Evolutionary conservation across 495 filamentous ascomycete genomes (phyloP), one percentile per base, ranked within the genome.

Genomic region (Aspergillus campestris): DNA sequence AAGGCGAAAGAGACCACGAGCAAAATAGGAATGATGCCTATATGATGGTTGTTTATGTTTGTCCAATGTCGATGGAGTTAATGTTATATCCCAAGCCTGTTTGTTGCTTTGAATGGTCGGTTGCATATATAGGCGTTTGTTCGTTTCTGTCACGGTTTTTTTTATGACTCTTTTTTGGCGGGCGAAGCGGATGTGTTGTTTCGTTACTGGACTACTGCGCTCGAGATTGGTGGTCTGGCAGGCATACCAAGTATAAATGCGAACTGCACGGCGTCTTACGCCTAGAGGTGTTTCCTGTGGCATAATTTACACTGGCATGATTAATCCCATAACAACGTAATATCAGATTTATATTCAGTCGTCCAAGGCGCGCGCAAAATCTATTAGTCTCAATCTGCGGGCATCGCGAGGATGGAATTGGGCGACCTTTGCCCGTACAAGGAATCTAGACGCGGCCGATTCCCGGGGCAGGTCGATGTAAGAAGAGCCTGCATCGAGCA

Each of bases 341-440:
- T 24, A 24, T 2, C 18, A 24, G 2, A 24, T 2, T 24, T 34
- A 24, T 9, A 10, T 46, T 71, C 62, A 84, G 45, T 82, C 79
- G 45, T 86, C 82, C 34, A 94, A 53, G 38, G 84, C 82, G 45
- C 83, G 77, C 8, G 86, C 87, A 70, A 95, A 95, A 65, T 94
- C 87, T 48, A 94, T 77, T 39, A 95, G 65, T 35, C 84, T 78
- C 49, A 95, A 54, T 56, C 75, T 78, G 42, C 73, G 75, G 0
- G 89, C 86, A 66, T 95, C 87, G 47, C 78, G 80, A 2, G 89
- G 87, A 64, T 94, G 85, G 49, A 92, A 92, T 51, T 87, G 81
- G 14, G 89, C 89, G 30, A 91, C 82, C 56, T 86, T 91, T 15
- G 84, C 84, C 50, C 86, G 72, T 14, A 95, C 84, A 8, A 95